phyloP scores from a whole-genome alignment of 78 protist species.

The Planoprotostelium fungivorum region DNA sequence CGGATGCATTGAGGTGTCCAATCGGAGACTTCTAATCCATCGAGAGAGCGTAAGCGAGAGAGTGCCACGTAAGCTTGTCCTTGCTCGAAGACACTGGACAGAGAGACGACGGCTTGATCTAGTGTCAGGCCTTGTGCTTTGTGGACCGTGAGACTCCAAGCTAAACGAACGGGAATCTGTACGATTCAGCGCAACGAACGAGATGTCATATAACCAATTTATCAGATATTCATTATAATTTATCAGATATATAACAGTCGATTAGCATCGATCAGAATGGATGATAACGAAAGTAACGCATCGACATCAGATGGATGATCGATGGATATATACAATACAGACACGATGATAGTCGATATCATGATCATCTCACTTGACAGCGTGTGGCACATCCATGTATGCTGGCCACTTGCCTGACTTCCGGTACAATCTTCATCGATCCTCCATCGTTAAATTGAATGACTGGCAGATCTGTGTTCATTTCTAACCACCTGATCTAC shows the following conservation, averaged over 20 bases:
- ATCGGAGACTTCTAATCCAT: conserved; percentile 54
- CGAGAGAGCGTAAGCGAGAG: conserved; percentile 52
- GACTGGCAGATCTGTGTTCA: neutral
- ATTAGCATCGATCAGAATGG: no score
- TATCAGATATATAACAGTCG: no score
- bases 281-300: no score
- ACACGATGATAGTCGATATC: no score
- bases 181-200: neutral
- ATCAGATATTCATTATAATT: no score
- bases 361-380: neutral
- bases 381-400: neutral
- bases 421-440: neutral
- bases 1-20: neutral
- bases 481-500: neutral
- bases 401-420: neutral
- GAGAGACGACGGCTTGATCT: conserved; percentile 50
- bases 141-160: conserved; percentile 82
- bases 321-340: no score
- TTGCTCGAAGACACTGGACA: conserved; percentile 47
- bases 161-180: conserved; percentile 70
- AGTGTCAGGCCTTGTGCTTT: conserved; percentile 81
- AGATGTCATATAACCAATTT: neutral
- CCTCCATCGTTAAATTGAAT: neutral
- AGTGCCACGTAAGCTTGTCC: conserved; percentile 76
- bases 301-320: no score